Conservation (phyloP, 2,329 filamentous ascomycete species). For the Paecilomyces fulvus region DNA sequence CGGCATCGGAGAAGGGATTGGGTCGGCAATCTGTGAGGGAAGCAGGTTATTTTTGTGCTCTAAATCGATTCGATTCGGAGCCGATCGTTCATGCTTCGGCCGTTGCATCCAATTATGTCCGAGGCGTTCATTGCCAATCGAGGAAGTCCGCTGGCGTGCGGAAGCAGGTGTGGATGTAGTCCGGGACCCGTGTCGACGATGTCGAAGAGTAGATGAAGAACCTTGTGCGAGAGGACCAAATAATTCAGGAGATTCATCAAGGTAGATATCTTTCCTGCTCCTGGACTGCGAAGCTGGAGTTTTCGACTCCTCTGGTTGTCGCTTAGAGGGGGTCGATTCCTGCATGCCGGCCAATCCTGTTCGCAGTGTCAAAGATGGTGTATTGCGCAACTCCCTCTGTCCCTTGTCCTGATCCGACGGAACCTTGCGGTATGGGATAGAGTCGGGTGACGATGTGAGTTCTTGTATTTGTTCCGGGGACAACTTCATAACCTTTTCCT, state of each 20-base stretch:
- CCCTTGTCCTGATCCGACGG: constrained; percentile 3
- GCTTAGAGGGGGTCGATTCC: constrained; percentile 4
- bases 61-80: constrained; percentile 21
- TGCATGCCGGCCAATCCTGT: background rate
- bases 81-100: constrained; percentile 23
- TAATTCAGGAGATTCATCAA: constrained; percentile 17
- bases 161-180: constrained; percentile 30
- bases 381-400: background rate
- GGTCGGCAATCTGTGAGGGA: constrained; percentile 18
- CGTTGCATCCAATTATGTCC: constrained; percentile 25
- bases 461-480: constrained; percentile 44
- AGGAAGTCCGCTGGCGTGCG: constrained; percentile 21
- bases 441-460: constrained; percentile 41
- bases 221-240: constrained; percentile 11
- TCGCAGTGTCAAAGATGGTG: background rate
- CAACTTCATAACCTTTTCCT: constrained; percentile 39
- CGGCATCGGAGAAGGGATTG: constrained; percentile 41
- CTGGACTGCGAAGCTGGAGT: constrained; percentile 11
- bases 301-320: constrained; percentile 21
- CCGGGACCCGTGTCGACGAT: constrained; percentile 22
- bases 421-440: constrained; percentile 37
- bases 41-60: constrained; percentile 22
- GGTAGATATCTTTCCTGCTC: constrained; percentile 15
- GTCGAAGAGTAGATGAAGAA: constrained; percentile 16
- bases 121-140: constrained; percentile 20